Base-by-base conservation (phyloP, 805 yeast species). In the Diddensiella santjacobensis region DNA sequence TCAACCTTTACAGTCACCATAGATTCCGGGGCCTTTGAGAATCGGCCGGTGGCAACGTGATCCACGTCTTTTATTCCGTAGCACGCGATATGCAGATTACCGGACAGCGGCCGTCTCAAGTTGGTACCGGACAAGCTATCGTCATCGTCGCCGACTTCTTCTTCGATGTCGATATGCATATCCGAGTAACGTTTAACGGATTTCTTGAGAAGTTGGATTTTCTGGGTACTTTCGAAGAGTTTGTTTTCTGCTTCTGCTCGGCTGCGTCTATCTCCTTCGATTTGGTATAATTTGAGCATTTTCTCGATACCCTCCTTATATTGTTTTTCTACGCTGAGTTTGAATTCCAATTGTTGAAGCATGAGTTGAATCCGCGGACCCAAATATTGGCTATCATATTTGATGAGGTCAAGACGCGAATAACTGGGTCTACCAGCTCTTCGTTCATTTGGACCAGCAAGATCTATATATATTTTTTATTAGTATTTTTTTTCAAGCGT, bases 281-380 rank as follows among this genome's bases (percentile, higher is more conserved):
- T 76, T 60, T 83, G 83, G 64, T 93, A 93, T 46, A 93, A 77
- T 57, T 82, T 86, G 22, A 85, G 82, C 61, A 93, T 78, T 65
- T 91, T 93, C 54, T 87, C 95, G 57, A 89, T 89, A 3, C 97
- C 98, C 55, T 83, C 91, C 59, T 83, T 82, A 67, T 91, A 93
- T 67, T 93, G 96, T 58, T 87, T 81, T 65, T 93, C 99, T 33
- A 91, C 95, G 61, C 91, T 93, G 40, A 91, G 74, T 67, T 93
- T 93, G 66, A 91, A 89, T 63, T 90, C 96, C 51, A 93, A 74
- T 66, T 89, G 95, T 68, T 90, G 97, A 47, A 91, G 76, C 98
- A 93, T 90, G 59, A 87, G 83, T 67, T 88, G 96, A 61, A 93
- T 93, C 54, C 93, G 79, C 59, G 93, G 96, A 8, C 97, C 96